Percentiles rank a stretch among this genome's conserved stretches.
These are phyloP conservation scores for Mycena sanguinolenta DNA, from an alignment of 768 basidiomycete genomes.

Conservation along the genomic window DNA sequence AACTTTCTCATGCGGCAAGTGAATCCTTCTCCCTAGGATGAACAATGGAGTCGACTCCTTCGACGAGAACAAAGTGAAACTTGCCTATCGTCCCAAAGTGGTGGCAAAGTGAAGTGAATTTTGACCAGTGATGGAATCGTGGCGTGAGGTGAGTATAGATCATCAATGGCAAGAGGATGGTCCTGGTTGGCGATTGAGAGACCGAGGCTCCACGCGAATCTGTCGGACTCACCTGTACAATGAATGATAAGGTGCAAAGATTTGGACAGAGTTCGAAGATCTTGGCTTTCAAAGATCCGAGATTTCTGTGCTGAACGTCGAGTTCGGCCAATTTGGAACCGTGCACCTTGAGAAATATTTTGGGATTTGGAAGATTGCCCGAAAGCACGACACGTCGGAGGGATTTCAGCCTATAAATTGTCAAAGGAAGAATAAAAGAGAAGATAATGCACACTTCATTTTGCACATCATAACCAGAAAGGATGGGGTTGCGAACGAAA, in stretches of 20 bases:
- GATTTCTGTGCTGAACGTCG: not conserved
- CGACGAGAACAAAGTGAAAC: not conserved
- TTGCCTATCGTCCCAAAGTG: too few species aligned
- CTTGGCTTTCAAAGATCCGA: not conserved
- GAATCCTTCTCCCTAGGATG: not conserved
- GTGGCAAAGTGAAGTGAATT: not conserved
- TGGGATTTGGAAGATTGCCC: not conserved
- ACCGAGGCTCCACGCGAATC: too few species aligned
- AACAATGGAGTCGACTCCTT: not conserved
- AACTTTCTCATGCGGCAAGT: constrained; percentile 15
- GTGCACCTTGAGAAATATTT: not conserved
- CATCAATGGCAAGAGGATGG: not conserved
- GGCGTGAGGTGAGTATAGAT: not conserved
- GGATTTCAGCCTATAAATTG: not conserved
- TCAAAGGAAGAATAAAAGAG: not conserved
- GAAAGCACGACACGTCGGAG: not conserved
- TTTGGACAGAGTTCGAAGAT: constrained; percentile 14
- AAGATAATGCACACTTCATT: constrained; percentile 8
- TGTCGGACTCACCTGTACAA: too few species aligned
- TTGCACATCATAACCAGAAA: not conserved
- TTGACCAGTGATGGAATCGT: constrained; percentile 1
- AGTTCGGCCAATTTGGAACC: constrained; percentile 18
- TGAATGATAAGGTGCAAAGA: not conserved
- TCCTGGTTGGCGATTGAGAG: not conserved
- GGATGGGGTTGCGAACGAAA: not conserved